Evolutionary conservation across 73 alveolate species (phyloP).

Genomic region (Tetrahymena malaccensis): DNA sequence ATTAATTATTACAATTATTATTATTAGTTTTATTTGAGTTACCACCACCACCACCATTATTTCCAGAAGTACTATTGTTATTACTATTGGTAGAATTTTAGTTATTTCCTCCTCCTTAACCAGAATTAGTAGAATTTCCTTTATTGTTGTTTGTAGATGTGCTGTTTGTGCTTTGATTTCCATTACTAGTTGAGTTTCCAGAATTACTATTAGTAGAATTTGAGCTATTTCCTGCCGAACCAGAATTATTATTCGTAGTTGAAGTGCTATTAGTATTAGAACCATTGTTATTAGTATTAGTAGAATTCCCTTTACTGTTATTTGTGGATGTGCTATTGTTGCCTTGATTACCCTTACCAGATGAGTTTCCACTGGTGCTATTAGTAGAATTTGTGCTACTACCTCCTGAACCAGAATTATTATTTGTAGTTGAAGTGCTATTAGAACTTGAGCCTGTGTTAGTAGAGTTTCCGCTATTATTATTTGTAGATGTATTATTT

Average conservation of each 20-base stretch:
- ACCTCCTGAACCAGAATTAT: not conserved
- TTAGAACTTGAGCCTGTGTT: not conserved
- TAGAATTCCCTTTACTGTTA: not conserved
- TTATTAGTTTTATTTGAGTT: not conserved
- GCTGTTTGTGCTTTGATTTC: not conserved
- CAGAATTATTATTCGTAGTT: not conserved
- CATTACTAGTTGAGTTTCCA: not conserved
- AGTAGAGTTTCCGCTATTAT: too few relatives aligned
- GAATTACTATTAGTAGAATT: not conserved
- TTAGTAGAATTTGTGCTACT: too few relatives aligned
- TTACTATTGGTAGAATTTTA: not conserved
- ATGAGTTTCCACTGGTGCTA: not conserved
- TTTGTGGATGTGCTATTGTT: not conserved
- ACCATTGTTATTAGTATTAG: not conserved
- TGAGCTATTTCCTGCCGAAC: too few relatives aligned
- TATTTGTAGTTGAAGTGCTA: not conserved
- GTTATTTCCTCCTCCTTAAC: too few relatives aligned
- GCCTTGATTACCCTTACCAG: not conserved
- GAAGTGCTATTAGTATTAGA: not conserved
- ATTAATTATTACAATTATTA: not conserved
- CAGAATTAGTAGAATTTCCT: not conserved
- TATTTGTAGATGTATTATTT: too few relatives aligned
- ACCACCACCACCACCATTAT: not conserved
- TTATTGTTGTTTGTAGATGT: not conserved
- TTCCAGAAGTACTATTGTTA: not conserved